Conservation (phyloP, 371 early-diverging fungal genomes). For the Actinomortierella wolfii region DNA sequence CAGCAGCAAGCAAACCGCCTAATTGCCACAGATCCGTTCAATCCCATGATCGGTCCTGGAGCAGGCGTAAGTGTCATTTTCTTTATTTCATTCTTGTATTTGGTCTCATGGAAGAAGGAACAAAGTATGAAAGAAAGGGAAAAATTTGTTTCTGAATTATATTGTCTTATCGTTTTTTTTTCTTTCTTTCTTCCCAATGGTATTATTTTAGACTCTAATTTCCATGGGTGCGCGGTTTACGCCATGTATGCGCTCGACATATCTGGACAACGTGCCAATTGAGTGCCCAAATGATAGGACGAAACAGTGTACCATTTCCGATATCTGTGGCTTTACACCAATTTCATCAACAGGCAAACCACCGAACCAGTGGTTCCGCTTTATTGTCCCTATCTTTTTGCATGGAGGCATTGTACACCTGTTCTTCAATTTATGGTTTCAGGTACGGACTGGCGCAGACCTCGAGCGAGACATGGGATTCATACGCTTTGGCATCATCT, state of each 20-base stretch:
- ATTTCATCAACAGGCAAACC: conserved; percentile 34
- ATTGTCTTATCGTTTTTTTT: conserved; percentile 3
- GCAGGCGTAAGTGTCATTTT: conserved; percentile 47
- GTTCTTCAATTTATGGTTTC: conserved; percentile 75
- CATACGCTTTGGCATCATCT: conserved; percentile 75
- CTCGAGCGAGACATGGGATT: conserved; percentile 80
- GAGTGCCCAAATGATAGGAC: conserved; percentile 44
- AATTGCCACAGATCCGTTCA: conserved; percentile 59
- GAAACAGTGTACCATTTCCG: conserved; percentile 51
- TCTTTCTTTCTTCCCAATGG: conserved; percentile 1
- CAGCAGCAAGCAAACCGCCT: conserved; percentile 56
- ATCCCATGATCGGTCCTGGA: conserved; percentile 69
- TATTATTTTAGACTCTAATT: conserved; percentile 51
- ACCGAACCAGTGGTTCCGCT: conserved; percentile 82
- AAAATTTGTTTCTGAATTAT: background rate
- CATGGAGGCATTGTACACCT: conserved; percentile 88
- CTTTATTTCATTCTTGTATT: background rate
- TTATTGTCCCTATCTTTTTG: conserved; percentile 83
- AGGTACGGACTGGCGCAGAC: conserved; percentile 70
- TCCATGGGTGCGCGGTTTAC: conserved; percentile 63
- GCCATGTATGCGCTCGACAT: conserved; percentile 61
- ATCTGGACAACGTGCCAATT: conserved; percentile 25
- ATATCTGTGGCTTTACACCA: conserved; percentile 61
- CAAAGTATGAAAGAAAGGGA: conserved; percentile 1
- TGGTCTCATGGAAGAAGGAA: background rate